A percentile compares a stretch with the other conserved stretches of the same genome.
Conservation (phyloP, 2,329 filamentous ascomycete genomes). For the Helicocarpus griseus region DNA sequence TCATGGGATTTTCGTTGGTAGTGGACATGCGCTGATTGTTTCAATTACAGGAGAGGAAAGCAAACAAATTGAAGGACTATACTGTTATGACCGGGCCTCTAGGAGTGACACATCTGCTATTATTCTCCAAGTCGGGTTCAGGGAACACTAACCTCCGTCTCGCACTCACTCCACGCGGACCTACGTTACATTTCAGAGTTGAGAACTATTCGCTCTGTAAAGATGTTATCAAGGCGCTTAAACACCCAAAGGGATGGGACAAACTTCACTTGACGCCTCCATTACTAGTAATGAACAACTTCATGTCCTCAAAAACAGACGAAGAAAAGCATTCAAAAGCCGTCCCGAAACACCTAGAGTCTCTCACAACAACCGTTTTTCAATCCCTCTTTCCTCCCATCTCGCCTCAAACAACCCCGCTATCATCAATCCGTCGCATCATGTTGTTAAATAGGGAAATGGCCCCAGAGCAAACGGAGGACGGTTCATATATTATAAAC, state of each 20-base stretch:
- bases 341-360: slow-evolving; percentile 89
- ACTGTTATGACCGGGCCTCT: slow-evolving; percentile 90
- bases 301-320: slow-evolving; percentile 53
- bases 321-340: slow-evolving; percentile 49
- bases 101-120: slow-evolving; percentile 81
- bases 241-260: slow-evolving; percentile 68
- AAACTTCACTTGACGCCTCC: slow-evolving; percentile 82
- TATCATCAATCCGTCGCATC: slow-evolving; percentile 86
- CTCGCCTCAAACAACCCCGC: slow-evolving; percentile 78
- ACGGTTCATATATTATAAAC: slow-evolving; percentile 70
- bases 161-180: slow-evolving; percentile 77
- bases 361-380: slow-evolving; percentile 85
- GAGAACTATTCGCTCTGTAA: slow-evolving; percentile 92
- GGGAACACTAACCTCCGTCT: slow-evolving; percentile 91
- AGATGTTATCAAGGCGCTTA: slow-evolving; percentile 75
- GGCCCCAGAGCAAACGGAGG: slow-evolving; percentile 28
- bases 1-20: slow-evolving; percentile 6
- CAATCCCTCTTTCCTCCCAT: slow-evolving; percentile 94
- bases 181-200: slow-evolving; percentile 87
- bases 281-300: slow-evolving; percentile 97
- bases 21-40: neutral
- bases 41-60: slow-evolving; percentile 57
- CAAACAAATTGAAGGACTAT: slow-evolving; percentile 84
- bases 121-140: slow-evolving; percentile 80
- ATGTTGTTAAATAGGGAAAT: slow-evolving; percentile 77